A percentile compares a stretch with the other conserved stretches of the same genome.
These are phyloP conservation scores for Hypoxylon sp. DNA, from an alignment of 2,329 filamentous ascomycete species.

Conservation along the genomic window DNA sequence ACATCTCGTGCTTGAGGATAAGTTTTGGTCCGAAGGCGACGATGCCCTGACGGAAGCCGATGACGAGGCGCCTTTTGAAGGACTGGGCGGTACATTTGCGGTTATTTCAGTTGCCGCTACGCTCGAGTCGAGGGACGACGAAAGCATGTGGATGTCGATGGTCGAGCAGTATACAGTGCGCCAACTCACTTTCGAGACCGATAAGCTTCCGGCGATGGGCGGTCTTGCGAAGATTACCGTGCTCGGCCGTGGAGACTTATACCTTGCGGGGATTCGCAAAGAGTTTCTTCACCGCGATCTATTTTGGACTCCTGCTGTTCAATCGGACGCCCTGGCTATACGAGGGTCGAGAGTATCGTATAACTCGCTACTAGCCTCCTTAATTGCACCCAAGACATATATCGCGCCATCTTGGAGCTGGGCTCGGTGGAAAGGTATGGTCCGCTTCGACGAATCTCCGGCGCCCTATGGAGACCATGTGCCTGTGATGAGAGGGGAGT, in stretches of 20 bases:
- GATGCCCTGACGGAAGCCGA: constrained; percentile 6
- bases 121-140: constrained; percentile 1
- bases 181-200: constrained; percentile 10
- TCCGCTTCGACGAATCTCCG: constrained; percentile 13
- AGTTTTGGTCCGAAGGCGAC: constrained; percentile 19
- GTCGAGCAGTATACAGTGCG: constrained; percentile 12
- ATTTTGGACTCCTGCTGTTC: constrained; percentile 14
- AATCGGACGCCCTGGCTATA: not conserved
- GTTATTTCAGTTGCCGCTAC: constrained; percentile 7
- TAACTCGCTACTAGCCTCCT: not conserved
- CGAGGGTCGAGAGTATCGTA: not conserved
- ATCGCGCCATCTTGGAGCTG: constrained; percentile 25
- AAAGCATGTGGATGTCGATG: constrained; percentile 10
- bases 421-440: constrained; percentile 12
- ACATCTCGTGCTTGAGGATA: constrained; percentile 10
- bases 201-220: constrained; percentile 15
- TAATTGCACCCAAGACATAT: not conserved
- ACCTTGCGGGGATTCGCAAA: constrained; percentile 6
- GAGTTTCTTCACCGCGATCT: constrained; percentile 10
- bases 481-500: not conserved
- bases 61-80: not conserved
- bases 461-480: constrained; percentile 1
- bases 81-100: constrained; percentile 11
- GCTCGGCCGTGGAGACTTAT: not conserved
- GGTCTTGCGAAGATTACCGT: constrained; percentile 10